Percentiles rank a stretch among this genome's conserved stretches.
phyloP scores from a whole-genome alignment of 2,329 filamentous ascomycete species.

The Xylaria sp. region DNA sequence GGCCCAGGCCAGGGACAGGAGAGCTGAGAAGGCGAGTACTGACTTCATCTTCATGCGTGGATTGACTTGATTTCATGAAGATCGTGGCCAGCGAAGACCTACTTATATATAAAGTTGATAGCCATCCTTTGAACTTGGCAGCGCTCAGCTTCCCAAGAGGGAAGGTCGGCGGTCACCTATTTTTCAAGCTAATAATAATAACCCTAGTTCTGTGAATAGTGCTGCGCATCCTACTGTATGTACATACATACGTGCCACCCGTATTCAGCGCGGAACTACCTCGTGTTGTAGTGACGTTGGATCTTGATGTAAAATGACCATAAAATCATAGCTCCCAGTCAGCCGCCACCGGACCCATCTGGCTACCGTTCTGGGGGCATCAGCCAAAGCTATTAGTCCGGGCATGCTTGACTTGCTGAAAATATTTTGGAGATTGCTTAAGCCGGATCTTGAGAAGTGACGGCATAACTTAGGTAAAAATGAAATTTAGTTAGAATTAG shows the following conservation, averaged over 20 bases:
- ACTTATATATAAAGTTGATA: conserved; percentile 10
- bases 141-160: conserved; percentile 27
- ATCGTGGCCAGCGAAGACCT: neutral
- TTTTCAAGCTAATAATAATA: conserved; percentile 29
- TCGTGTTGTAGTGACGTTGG: neutral
- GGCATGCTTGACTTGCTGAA: neutral
- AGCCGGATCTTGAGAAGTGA: neutral
- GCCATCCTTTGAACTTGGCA: conserved; percentile 7
- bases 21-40: conserved; percentile 20
- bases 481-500: neutral
- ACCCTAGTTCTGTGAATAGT: neutral
- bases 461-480: neutral
- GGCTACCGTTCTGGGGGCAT: neutral
- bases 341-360: neutral
- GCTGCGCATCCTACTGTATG: conserved; percentile 17
- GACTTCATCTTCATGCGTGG: conserved; percentile 31
- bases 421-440: no score
- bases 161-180: conserved; percentile 21
- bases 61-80: neutral
- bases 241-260: conserved; percentile 2
- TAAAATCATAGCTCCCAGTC: neutral
- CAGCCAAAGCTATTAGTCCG: neutral
- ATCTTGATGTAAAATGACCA: neutral
- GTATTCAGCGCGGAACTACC: no score
- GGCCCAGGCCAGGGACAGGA: conserved; percentile 26